Conservation (phyloP, 23 red algal genomes). For the Cyanidiococcus yangmingshanensis region DNA sequence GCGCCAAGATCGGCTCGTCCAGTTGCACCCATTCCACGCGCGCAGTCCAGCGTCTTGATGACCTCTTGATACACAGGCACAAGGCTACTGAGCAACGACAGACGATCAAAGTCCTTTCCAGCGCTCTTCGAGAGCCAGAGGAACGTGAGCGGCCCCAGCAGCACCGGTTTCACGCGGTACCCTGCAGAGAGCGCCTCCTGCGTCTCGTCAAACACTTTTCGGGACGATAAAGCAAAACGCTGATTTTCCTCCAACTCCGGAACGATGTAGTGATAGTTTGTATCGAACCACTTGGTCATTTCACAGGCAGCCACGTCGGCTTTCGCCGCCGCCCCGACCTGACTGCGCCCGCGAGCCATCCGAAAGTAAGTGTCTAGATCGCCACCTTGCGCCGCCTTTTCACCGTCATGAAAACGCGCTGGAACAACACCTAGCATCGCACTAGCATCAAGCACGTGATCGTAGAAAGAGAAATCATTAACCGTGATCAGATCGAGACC, state of each 20-base stretch:
- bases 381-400: constrained; percentile 4
- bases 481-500: constrained; percentile 42
- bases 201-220: constrained; percentile 1
- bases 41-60: constrained; percentile 24
- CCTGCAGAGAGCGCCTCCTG: not conserved
- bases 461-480: constrained; percentile 61
- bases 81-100: constrained; percentile 35
- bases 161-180: constrained; percentile 38
- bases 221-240: not conserved
- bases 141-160: constrained; percentile 77
- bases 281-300: constrained; percentile 80
- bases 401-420: constrained; percentile 26
- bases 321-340: not conserved
- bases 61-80: constrained; percentile 47
- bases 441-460: constrained; percentile 61
- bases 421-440: constrained; percentile 39
- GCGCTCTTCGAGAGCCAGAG: constrained; percentile 28
- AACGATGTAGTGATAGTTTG: constrained; percentile 86
- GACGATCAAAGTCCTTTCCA: constrained; percentile 20
- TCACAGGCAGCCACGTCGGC: constrained; percentile 35
- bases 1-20: constrained; percentile 67
- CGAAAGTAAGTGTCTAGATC: constrained; percentile 46
- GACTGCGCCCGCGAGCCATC: constrained; percentile 58
- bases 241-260: constrained; percentile 45
- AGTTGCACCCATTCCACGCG: constrained; percentile 45